A percentile compares a stretch with the other conserved stretches of the same genome.
Evolutionary conservation across 352 stramenopile genomes (phyloP).

Genomic region (Nothophytophthora sp.): DNA sequence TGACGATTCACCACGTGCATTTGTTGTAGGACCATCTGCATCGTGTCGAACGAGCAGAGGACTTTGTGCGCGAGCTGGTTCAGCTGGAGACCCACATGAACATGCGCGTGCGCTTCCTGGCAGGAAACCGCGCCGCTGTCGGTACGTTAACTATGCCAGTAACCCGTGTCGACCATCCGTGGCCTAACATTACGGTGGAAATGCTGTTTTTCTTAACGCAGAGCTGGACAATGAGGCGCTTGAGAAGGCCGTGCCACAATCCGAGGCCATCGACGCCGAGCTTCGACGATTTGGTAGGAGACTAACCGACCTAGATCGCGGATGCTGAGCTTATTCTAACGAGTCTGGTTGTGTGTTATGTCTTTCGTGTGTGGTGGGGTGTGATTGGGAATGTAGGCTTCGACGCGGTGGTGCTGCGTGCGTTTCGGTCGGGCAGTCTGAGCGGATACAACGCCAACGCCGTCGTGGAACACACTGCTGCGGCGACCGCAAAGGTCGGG

Average conservation of each 20-base stretch:
- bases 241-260: slow-evolving; percentile 22
- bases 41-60: slow-evolving; percentile 68
- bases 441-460: slow-evolving; percentile 51
- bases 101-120: slow-evolving; percentile 78
- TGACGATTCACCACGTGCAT: too few species aligned
- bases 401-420: slow-evolving; percentile 43
- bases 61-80: slow-evolving; percentile 56
- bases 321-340: not conserved
- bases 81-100: slow-evolving; percentile 47
- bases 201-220: slow-evolving; percentile 13
- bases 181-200: too few species aligned
- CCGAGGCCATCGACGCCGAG: slow-evolving; percentile 34
- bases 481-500: too few species aligned
- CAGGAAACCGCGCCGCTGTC: slow-evolving; percentile 68
- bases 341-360: not conserved
- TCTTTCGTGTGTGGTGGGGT: too few species aligned
- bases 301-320: not conserved
- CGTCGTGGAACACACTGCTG: slow-evolving; percentile 30
- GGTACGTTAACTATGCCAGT: slow-evolving; percentile 29
- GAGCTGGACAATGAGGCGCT: slow-evolving; percentile 45
- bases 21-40: slow-evolving; percentile 58
- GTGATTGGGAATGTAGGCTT: slow-evolving; percentile 63
- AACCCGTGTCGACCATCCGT: not conserved
- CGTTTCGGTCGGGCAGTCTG: slow-evolving; percentile 61
- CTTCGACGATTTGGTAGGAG: slow-evolving; percentile 41